Evolutionary conservation across 805 yeast genomes (phyloP), one percentile per base, ranked within the genome.

Genomic region (Hanseniaspora vineae): DNA sequence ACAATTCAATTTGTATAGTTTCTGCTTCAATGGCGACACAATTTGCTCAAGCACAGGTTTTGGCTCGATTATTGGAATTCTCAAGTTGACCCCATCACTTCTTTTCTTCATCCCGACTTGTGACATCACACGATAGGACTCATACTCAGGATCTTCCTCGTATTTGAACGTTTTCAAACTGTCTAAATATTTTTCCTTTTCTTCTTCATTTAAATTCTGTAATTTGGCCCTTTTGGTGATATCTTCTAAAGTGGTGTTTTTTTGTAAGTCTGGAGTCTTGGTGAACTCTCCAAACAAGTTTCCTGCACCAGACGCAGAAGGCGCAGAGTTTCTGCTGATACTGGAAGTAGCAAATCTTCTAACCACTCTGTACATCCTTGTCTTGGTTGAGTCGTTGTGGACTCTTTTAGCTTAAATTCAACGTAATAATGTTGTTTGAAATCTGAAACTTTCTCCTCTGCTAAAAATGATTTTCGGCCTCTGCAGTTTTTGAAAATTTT

Each of bases 1-100:
- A 45, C 85, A 84, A 55, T 78, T 83, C 42, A 69, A 66, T 29
- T 72, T 65, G 58, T 84, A 88, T 3, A 89, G 66, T 55, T 71
- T 66, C 52, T 72, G 72, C 62, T 87, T 88, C 51, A 87, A 68
- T 11, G 95, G 90, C 5, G 87, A 72, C 14, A 88, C 62, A 14
- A 77, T 65, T 35, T 66, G 63, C 47, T 77, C 76, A 43, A 77
- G 74, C 10, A 84, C 80, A 15, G 75, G 64, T 49, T 71, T 66
- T 15, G 50, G 47, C 17, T 37, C 33, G 19, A 48, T 31, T 8
- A 44, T 44, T 31, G 50, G 50, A 17, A 48, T 35, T 48, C 50
- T 48, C 15, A 44, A 42, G 12, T 44, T 44, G 11, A 35, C 45
- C 29, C 42, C 31, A 15, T 48, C 50, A 20, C 35, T 32, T 44